Conservation (phyloP, 2,329 filamentous ascomycete genomes). For the Diplocarpon rosae region DNA sequence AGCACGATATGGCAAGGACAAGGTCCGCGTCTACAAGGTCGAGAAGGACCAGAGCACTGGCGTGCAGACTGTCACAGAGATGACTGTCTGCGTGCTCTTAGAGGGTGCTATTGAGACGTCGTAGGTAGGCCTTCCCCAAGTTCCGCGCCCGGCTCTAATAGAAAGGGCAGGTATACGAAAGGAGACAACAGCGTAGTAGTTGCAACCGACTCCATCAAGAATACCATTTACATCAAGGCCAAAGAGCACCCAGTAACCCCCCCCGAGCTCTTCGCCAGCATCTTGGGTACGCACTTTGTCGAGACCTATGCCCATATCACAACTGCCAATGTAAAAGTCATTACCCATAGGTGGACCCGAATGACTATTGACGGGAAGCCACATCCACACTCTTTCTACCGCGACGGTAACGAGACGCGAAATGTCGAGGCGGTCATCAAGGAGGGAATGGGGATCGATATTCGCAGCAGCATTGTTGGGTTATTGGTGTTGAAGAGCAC, state of each 20-base stretch:
- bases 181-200: slow-evolving; percentile 94
- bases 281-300: slow-evolving; percentile 80
- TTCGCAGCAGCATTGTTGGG: slow-evolving; percentile 69
- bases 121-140: slow-evolving; percentile 34
- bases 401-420: slow-evolving; percentile 80
- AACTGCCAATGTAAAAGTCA: slow-evolving; percentile 68
- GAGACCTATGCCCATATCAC: slow-evolving; percentile 81
- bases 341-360: slow-evolving; percentile 84
- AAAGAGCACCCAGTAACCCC: slow-evolving; percentile 88
- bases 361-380: slow-evolving; percentile 78
- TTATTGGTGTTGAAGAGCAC: slow-evolving; percentile 93
- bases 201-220: slow-evolving; percentile 96
- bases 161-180: slow-evolving; percentile 60
- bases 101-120: slow-evolving; percentile 85
- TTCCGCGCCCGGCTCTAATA: slow-evolving; percentile 11
- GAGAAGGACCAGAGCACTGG: slow-evolving; percentile 66
- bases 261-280: slow-evolving; percentile 81
- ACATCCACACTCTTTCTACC: slow-evolving; percentile 90
- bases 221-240: slow-evolving; percentile 89
- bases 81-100: slow-evolving; percentile 86
- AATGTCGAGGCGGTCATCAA: slow-evolving; percentile 64
- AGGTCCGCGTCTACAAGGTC: slow-evolving; percentile 96
- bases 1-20: slow-evolving; percentile 88
- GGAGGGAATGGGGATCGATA: slow-evolving; percentile 57
- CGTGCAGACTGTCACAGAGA: slow-evolving; percentile 79